phyloP scores from a whole-genome alignment of 805 yeast genomes.

The Cyberlindnera maclurae region DNA sequence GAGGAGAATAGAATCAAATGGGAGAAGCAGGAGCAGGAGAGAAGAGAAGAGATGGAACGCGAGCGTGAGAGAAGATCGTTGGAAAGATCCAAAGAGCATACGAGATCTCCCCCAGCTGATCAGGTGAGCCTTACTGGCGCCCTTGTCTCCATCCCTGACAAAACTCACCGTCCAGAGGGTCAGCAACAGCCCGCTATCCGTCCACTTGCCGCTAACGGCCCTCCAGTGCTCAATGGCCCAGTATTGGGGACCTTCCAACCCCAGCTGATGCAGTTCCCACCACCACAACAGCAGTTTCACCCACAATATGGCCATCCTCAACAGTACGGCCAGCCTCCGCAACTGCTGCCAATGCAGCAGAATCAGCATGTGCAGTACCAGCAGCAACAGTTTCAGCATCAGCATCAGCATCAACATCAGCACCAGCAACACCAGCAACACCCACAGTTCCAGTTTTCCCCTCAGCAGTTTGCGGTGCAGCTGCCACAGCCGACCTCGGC shows the following conservation, averaged over 20 bases:
- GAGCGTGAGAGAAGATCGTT: conserved; percentile 16
- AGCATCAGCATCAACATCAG: not conserved
- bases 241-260: conserved; percentile 1
- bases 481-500: not conserved
- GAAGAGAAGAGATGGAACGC: conserved; percentile 22
- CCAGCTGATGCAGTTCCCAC: not conserved
- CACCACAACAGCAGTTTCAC: not conserved
- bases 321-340: not conserved
- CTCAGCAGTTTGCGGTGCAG: not conserved
- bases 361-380: not conserved
- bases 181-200: conserved; percentile 16
- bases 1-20: conserved; percentile 16
- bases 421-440: not conserved
- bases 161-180: conserved; percentile 1
- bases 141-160: not conserved
- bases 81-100: conserved; percentile 9
- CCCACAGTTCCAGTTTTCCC: not conserved
- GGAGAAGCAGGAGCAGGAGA: conserved; percentile 18
- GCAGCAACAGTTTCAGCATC: conserved; percentile 6
- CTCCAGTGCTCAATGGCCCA: not conserved
- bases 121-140: no score
- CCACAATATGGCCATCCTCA: not conserved
- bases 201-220: not conserved
- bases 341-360: no score
- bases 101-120: not conserved